A percentile compares a stretch with the other conserved stretches of the same genome.
Conservation (phyloP, 805 yeast genomes). For the Saccharomycopsis oosterbeekiorum region DNA sequence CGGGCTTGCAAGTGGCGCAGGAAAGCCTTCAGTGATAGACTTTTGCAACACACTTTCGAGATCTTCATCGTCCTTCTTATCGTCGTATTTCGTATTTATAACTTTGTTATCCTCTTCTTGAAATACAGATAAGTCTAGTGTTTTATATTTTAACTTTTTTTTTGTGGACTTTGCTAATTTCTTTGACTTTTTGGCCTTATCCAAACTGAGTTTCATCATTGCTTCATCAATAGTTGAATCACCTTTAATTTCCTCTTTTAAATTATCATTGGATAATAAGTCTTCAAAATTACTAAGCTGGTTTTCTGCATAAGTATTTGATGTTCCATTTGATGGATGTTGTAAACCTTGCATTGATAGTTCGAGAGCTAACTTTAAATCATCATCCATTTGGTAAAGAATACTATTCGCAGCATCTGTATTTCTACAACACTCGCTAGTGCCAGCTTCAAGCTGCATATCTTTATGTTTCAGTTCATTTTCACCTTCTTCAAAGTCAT, state of each 20-base stretch:
- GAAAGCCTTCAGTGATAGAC: slow-evolving; percentile 1
- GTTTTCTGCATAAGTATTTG: neutral
- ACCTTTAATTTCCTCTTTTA: neutral
- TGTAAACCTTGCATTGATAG: neutral
- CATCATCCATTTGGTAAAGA: neutral
- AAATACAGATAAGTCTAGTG: slow-evolving; percentile 10
- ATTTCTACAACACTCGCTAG: neutral
- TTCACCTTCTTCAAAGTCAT: neutral
- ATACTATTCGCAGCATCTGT: neutral
- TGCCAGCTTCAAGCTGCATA: neutral
- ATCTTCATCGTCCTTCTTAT: slow-evolving; percentile 1
- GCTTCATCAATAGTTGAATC: neutral
- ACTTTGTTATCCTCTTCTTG: neutral
- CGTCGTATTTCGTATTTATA: neutral
- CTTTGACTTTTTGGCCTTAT: neutral
- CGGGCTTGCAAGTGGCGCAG: neutral
- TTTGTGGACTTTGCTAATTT: neutral
- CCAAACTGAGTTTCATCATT: neutral
- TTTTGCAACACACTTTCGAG: neutral
- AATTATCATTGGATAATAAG: neutral
- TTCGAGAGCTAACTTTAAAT: slow-evolving; percentile 1
- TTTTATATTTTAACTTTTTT: slow-evolving; percentile 3
- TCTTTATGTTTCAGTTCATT: neutral
- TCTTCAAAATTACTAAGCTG: neutral
- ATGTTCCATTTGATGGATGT: neutral